These are phyloP conservation scores for Venturia asperata DNA, from an alignment of 2,329 filamentous ascomycete species.

Conservation along the genomic window DNA sequence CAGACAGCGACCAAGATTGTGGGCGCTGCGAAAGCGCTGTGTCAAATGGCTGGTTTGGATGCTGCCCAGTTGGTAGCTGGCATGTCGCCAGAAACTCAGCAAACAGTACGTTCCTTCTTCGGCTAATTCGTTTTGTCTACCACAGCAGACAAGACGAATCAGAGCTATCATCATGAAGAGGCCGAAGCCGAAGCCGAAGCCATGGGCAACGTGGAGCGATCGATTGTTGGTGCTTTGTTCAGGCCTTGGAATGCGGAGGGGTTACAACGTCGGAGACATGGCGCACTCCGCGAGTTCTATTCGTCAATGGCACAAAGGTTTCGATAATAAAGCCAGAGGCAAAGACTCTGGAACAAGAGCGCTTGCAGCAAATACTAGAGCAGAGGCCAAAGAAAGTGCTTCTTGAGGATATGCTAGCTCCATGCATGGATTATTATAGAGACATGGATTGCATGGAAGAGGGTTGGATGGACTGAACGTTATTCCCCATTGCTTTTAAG, in stretches of 20 bases:
- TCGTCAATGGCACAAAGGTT: background rate
- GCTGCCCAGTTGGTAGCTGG: constrained; percentile 66
- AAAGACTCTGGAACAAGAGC: background rate
- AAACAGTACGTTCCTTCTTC: constrained; percentile 53
- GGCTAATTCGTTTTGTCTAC: constrained; percentile 6
- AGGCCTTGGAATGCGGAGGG: background rate
- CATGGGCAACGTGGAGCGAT: background rate
- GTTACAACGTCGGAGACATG: background rate
- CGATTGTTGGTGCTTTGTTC: background rate
- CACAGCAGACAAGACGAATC: background rate
- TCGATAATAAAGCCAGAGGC: background rate
- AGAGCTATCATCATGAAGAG: background rate
- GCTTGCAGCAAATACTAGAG: background rate
- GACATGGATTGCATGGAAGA: too few species aligned
- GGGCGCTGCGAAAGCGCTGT: constrained; percentile 67
- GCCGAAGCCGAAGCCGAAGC: background rate
- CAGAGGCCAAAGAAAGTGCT: background rate
- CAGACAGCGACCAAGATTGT: constrained; percentile 73
- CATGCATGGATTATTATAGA: too few species aligned
- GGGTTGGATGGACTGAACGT: constrained; percentile 5
- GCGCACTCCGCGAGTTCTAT: background rate
- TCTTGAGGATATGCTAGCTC: background rate
- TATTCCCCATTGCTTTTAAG: background rate
- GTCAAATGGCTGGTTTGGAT: constrained; percentile 67
- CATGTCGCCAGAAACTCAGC: constrained; percentile 73